Base-by-base conservation (phyloP, 2,329 filamentous ascomycete genomes). In the Neofusicoccum parvum region DNA sequence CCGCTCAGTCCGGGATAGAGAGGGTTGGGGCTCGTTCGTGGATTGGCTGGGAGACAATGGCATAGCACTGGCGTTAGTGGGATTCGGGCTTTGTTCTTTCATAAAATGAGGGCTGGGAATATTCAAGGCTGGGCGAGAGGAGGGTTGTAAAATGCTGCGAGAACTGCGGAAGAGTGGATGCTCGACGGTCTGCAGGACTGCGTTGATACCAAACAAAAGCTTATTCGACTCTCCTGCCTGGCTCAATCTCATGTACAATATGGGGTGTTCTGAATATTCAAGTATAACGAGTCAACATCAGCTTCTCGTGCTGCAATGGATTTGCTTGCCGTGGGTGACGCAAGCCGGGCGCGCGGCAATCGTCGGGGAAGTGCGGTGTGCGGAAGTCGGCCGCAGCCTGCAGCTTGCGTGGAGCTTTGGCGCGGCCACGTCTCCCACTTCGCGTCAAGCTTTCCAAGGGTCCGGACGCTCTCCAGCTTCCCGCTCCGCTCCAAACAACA, bases 1-100 rank as follows among this genome's bases (percentile, higher is more conserved):
- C 91, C 91, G 51, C 80, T 94, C 62, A 91, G 89, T 46, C 77
- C 77, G 17, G 27, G 53, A 27, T 58, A 49, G 39, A 27, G 10
- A 27, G 11, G 20, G 23, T 23, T 4, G 46, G 17, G 27, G 27
- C 27, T 0, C 5, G 27, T 32, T 32, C 27, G 15, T 45, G 41
- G 41, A 45, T 39, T 32, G 27, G 27, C 48, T 34, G 56, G 27
- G n/a, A 6, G 32, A 23, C 15, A 39, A 32, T 41, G 46, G 45
- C 59, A 62, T 62, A 62, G 59, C 43, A 50, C 49, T 51, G 63
- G 63, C 63, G 63, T 65, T 58, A 34, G 63, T 23, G 56, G 41
- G 15, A n/a, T 34, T 36, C 34, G 20, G 36, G 23, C 5, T 56
- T 46, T 45, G 14, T 27, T 43, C 20, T 56, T 37, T 15, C 3